Percentiles rank a stretch among this genome's conserved stretches.
Conservation (phyloP, 73 alveolate species). For the Halteria grandinella region DNA sequence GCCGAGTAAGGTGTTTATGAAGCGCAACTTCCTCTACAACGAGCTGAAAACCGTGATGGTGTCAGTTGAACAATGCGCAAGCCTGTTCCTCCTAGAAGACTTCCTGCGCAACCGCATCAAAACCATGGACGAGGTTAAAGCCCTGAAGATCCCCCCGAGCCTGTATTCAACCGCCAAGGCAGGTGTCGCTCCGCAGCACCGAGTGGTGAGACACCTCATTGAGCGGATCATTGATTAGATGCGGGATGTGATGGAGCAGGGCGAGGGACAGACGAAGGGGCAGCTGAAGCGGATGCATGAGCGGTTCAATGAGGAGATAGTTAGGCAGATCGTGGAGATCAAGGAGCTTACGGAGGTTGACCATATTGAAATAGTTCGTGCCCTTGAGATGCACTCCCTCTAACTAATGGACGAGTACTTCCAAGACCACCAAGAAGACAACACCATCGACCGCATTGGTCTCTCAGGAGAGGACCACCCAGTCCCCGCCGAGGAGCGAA, state of each 20-base stretch:
- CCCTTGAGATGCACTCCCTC: neutral
- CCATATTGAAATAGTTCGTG: neutral
- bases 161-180: neutral
- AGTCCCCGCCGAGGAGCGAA: neutral
- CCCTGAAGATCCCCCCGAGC: constrained; percentile 40
- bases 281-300: constrained; percentile 12
- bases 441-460: no score
- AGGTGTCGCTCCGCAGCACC: neutral
- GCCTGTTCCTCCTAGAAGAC: constrained; percentile 41
- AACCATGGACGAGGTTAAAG: constrained; percentile 38
- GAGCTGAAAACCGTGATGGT: constrained; percentile 39
- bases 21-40: constrained; percentile 48
- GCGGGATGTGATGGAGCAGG: constrained; percentile 19
- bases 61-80: constrained; percentile 64
- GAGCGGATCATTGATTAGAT: constrained; percentile 13
- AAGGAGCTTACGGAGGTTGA: constrained; percentile 7
- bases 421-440: constrained; percentile 16
- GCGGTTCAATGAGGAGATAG: neutral
- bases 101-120: constrained; percentile 44
- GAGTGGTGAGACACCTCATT: neutral
- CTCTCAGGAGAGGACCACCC: constrained; percentile 7
- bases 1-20: constrained; percentile 27
- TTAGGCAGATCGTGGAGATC: neutral
- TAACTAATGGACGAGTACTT: constrained; percentile 24
- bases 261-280: neutral